Conservation (phyloP, 495 filamentous ascomycete genomes). For the Neurospora cerealis region DNA sequence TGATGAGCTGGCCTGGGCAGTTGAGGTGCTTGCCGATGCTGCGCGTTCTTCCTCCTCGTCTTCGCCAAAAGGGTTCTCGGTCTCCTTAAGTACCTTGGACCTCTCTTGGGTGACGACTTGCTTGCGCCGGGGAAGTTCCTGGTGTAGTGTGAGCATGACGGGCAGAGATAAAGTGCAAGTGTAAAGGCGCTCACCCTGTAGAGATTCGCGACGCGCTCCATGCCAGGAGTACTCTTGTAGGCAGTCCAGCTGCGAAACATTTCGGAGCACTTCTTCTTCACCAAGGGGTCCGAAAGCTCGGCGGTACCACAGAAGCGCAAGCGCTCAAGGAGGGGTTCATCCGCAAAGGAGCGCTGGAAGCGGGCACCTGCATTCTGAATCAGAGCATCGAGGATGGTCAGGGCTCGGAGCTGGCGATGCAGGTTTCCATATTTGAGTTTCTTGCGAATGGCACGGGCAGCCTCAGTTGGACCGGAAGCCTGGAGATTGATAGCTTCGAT, state of each 20-base stretch:
- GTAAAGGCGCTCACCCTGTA: conserved; percentile 46
- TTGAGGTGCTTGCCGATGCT: not conserved
- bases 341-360: conserved; percentile 80
- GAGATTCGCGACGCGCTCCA: conserved; percentile 66
- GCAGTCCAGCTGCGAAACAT: conserved; percentile 83
- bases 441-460: conserved; percentile 87
- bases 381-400: conserved; percentile 84
- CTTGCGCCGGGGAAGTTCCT: conserved; percentile 46
- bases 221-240: conserved; percentile 73
- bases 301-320: conserved; percentile 82
- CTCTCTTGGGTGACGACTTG: conserved; percentile 55
- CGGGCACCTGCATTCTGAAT: conserved; percentile 89
- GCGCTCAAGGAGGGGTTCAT: conserved; percentile 89
- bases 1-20: conserved; percentile 1
- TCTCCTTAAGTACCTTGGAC: conserved; percentile 72
- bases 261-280: conserved; percentile 75
- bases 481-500: conserved; percentile 91
- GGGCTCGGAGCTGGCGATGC: conserved; percentile 81
- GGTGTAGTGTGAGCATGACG: conserved; percentile 2
- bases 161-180: not conserved
- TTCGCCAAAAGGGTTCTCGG: conserved; percentile 52
- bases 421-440: conserved; percentile 97
- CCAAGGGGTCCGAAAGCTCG: conserved; percentile 70
- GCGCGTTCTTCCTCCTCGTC: conserved; percentile 45
- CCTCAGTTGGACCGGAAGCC: conserved; percentile 77